Base-by-base conservation (phyloP, 768 basidiomycete species). In the Collybiopsis confluens region DNA sequence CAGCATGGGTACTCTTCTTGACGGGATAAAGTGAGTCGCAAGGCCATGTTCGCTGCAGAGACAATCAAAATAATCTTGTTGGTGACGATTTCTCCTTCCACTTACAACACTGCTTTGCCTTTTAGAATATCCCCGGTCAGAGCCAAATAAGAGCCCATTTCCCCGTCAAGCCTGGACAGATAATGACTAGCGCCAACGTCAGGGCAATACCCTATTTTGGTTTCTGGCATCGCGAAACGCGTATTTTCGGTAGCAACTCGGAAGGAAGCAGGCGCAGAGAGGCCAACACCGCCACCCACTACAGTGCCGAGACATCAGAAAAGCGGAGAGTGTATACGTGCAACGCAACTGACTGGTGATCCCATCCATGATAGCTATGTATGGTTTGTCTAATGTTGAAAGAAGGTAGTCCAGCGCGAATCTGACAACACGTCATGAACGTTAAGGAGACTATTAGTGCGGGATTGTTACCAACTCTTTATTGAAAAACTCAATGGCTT, bases 201-300 rank as follows among this genome's bases (percentile, higher is more conserved):
- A 26, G 96, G 95, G 58, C 73, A 83, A 65, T 90, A 92, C 41
- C 88, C 90, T 62, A 94, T 93, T 62, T 88, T 90, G 11, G 90
- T 93, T 73, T 99, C 97, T 15, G 97, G 97, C 97, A 98, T 98
- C 5, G 93, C 88, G 66, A 98, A 90, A 1, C 80, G 55, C 0
- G 95, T 97, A 24, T 88, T 89, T 67, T 96, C 93, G 2, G 96
- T 98, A 3, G 95, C 95, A 53, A 99, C 80, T 56, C 97, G 81
- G 70, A 98, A 94, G 0, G 86, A 80, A 3, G 95, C 96, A 54
- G 86, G 81, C 10, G 86, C 82, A 36, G 83, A 76, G 45, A 99
- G 82, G 36, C 97, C 97, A 20, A 89, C 91, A 45, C 97, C 97
- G 51, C 97, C 97, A 43, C 97, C 97, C 88, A 98, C 93, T 97